phyloP scores from a whole-genome alignment of 2,329 filamentous ascomycete species.

The Falciphora oryzae region DNA sequence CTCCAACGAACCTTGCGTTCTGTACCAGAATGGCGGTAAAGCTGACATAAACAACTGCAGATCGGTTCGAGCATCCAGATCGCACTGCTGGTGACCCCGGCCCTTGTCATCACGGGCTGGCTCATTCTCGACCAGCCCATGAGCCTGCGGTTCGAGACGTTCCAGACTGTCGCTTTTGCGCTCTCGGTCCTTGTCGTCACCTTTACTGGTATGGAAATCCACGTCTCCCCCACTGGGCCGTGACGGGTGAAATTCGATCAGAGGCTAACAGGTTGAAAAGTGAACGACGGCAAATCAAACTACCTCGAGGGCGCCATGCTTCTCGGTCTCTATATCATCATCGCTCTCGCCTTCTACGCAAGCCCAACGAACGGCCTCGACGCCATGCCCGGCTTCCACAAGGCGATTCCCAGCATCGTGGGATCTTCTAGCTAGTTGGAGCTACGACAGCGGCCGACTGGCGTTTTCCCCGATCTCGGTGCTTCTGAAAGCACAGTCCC shows the following conservation, averaged over 20 bases:
- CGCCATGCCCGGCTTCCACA: background rate
- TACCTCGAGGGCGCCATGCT: constrained; percentile 77
- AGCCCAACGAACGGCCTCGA: constrained; percentile 34
- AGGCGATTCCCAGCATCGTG: background rate
- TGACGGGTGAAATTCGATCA: background rate
- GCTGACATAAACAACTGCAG: background rate
- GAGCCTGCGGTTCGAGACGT: constrained; percentile 76
- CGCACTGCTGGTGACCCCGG: constrained; percentile 73
- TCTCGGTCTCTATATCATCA: constrained; percentile 51
- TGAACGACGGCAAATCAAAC: constrained; percentile 78
- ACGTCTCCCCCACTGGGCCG: background rate
- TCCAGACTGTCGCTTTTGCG: constrained; percentile 73
- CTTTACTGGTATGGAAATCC: constrained; percentile 39
- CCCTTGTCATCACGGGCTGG: constrained; percentile 76
- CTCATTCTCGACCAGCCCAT: constrained; percentile 64
- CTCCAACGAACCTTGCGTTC: background rate
- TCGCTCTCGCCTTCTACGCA: constrained; percentile 55
- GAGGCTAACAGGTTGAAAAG: constrained; percentile 22
- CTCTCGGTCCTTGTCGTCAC: constrained; percentile 70
- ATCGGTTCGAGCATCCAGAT: constrained; percentile 81
- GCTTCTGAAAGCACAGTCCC: background rate
- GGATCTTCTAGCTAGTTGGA: background rate
- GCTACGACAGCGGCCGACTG: background rate
- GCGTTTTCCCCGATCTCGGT: too few species aligned
- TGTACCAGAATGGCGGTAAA: background rate